phyloP scores from a whole-genome alignment of 208 protist species.

The Acanthamoeba culbertsoni region DNA sequence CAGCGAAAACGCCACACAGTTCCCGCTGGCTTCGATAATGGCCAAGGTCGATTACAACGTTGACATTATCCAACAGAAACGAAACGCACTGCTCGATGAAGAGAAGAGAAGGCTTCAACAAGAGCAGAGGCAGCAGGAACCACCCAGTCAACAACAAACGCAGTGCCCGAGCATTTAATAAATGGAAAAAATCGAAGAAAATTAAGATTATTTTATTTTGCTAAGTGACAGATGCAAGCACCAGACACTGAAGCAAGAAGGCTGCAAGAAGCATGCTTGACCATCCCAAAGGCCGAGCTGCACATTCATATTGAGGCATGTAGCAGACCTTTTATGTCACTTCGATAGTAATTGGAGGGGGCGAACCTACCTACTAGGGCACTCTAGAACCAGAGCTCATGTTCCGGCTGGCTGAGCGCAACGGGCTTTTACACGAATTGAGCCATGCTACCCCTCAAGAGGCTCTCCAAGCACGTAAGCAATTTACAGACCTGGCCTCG shows the following conservation, averaged over 20 bases:
- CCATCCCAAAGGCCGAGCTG: background rate
- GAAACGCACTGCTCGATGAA: background rate
- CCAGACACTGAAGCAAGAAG: no score
- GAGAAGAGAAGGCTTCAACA: background rate
- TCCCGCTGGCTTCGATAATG: background rate
- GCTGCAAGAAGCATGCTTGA: background rate
- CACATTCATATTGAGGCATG: background rate
- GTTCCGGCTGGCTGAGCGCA: background rate
- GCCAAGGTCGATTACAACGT: slow-evolving; percentile 9
- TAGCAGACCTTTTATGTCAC: background rate
- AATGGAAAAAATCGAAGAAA: no score
- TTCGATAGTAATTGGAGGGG: background rate
- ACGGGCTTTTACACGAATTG: background rate
- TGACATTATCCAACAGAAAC: slow-evolving; percentile 19
- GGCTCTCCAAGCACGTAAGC: background rate
- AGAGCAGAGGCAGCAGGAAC: no score
- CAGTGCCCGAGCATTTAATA: no score
- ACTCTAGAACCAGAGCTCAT: background rate
- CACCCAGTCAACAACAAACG: no score
- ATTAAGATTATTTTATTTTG: no score
- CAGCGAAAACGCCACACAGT: slow-evolving; percentile 5
- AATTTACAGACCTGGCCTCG: background rate
- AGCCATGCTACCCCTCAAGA: background rate
- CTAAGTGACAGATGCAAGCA: no score
- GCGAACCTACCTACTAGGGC: background rate